Conservation (phyloP, 257 asterid species). For the Nicotiana sylvestris region DNA sequence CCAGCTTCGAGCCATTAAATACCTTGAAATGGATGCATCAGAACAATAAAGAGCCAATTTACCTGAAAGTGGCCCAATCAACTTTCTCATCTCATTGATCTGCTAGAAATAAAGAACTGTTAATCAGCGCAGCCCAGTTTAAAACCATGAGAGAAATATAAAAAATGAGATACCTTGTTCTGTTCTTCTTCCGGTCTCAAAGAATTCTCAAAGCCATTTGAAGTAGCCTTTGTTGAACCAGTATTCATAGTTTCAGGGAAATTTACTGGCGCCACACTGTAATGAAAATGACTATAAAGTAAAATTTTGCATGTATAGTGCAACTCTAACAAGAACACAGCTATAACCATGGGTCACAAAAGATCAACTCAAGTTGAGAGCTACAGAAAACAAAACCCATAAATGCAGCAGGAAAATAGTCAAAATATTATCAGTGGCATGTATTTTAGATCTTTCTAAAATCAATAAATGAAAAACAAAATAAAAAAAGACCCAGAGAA, state of each 20-base stretch:
- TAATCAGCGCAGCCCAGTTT: neutral
- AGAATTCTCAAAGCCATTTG: constrained; percentile 43
- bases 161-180: constrained; percentile 45
- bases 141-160: neutral
- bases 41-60: constrained; percentile 56
- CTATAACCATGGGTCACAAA: neutral
- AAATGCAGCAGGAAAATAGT: neutral
- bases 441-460: neutral
- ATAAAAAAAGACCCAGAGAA: neutral
- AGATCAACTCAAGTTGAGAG: neutral
- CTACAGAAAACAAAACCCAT: neutral
- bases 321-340: neutral
- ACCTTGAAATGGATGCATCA: constrained; percentile 63
- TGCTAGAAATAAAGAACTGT: constrained; percentile 22
- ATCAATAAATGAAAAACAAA: neutral
- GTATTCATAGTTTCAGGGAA: constrained; percentile 38
- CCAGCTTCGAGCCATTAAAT: constrained; percentile 83
- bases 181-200: constrained; percentile 39
- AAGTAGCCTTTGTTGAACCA: constrained; percentile 21
- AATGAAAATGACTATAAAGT: neutral
- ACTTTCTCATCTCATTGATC: constrained; percentile 70
- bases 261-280: neutral
- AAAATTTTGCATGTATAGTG: neutral
- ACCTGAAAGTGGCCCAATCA: constrained; percentile 68
- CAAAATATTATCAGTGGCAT: neutral